Conservation (phyloP, 73 alveolate species). For the Durusdinium trenchii region DNA sequence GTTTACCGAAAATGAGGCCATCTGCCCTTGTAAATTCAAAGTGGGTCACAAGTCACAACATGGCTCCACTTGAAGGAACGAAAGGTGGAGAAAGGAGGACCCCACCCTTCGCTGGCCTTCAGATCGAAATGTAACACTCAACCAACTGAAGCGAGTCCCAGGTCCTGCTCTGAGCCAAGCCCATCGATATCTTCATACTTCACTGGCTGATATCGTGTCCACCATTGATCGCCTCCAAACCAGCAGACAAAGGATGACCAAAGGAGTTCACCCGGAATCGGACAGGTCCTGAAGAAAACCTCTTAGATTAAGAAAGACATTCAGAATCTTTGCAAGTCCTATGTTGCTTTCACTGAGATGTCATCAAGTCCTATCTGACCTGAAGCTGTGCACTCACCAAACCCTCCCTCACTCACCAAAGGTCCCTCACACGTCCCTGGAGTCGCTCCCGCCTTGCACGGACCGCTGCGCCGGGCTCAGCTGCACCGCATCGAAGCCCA, state of each 20-base stretch:
- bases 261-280: neutral
- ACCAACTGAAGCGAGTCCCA: neutral
- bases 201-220: conserved; percentile 82
- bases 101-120: no score
- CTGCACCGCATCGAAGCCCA: conserved; percentile 86
- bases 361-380: neutral
- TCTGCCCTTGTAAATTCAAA: no score
- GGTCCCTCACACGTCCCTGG: neutral
- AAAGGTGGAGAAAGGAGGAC: neutral
- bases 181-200: conserved; percentile 73
- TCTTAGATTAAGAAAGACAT: no score
- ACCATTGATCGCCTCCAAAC: conserved; percentile 91
- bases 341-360: no score
- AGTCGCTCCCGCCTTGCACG: neutral
- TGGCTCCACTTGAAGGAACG: neutral
- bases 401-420: neutral
- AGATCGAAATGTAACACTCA: neutral
- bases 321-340: neutral
- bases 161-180: conserved; percentile 74
- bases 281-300: neutral
- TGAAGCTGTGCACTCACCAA: neutral
- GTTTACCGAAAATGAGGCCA: no score
- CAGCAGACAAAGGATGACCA: no score
- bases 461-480: conserved; percentile 82
- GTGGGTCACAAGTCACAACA: no score